Conservation (phyloP, 345 rosid species). For the Linum lewisii region DNA sequence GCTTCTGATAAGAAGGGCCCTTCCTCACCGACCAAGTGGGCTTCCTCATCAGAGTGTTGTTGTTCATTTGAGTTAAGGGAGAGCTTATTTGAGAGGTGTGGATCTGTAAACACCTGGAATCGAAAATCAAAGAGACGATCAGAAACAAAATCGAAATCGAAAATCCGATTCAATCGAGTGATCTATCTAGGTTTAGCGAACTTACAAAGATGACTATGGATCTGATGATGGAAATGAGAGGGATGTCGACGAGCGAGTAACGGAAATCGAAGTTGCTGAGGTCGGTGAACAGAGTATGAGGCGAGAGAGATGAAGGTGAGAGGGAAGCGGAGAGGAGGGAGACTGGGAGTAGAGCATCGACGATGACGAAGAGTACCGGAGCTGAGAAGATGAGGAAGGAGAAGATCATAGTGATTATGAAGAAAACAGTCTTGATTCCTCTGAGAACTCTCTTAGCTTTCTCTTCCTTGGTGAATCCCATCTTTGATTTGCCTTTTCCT, state of each 20-base stretch:
- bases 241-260: conserved; percentile 17
- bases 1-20: no score
- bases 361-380: conserved; percentile 69
- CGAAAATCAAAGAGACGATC: not conserved
- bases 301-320: conserved; percentile 25
- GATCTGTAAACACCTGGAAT: conserved; percentile 70
- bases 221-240: conserved; percentile 64
- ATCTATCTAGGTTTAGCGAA: not conserved
- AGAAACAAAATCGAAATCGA: not conserved
- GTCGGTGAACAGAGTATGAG: conserved; percentile 20
- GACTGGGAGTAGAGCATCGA: conserved; percentile 72
- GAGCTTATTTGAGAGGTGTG: no score
- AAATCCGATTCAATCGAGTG: not conserved
- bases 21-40: no score
- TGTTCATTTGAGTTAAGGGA: no score
- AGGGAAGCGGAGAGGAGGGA: conserved; percentile 66
- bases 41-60: no score
- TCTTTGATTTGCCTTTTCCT: no score
- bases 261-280: conserved; percentile 24
- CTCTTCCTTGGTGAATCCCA: conserved; percentile 74
- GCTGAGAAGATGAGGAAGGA: conserved; percentile 78
- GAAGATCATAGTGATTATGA: conserved; percentile 56
- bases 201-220: conserved; percentile 68
- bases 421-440: conserved; percentile 59
- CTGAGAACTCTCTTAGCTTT: conserved; percentile 34